Percentiles rank a stretch among this genome's conserved stretches.
Conservation (phyloP, 2,329 filamentous ascomycete species). For the Clarireedia hainanense region DNA sequence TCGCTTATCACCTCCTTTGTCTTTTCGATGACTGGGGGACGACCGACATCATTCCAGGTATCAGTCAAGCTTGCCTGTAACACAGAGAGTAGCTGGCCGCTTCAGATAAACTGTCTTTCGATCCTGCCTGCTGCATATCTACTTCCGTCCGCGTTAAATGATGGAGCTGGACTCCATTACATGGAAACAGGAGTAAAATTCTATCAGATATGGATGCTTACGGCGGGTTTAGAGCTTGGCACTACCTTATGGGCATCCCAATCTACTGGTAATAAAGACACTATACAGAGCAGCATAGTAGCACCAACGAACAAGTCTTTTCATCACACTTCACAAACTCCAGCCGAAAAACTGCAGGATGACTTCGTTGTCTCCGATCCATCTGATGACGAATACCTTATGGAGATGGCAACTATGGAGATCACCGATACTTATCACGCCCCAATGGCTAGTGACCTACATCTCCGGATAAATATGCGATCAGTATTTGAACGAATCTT, state of each 20-base stretch:
- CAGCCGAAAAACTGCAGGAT: slow-evolving; percentile 12
- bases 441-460: background rate
- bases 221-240: slow-evolving; percentile 36
- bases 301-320: slow-evolving; percentile 11
- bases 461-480: slow-evolving; percentile 5
- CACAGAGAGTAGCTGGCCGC: background rate
- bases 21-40: slow-evolving; percentile 14
- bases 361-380: slow-evolving; percentile 25
- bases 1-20: slow-evolving; percentile 23
- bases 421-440: background rate
- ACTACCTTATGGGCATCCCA: slow-evolving; percentile 32
- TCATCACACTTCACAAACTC: slow-evolving; percentile 3
- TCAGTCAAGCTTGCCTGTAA: slow-evolving; percentile 14
- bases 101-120: background rate
- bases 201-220: slow-evolving; percentile 40
- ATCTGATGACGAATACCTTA: background rate
- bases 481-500: slow-evolving; percentile 3
- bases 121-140: background rate
- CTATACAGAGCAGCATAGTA: background rate
- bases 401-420: background rate
- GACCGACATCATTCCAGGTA: slow-evolving; percentile 15
- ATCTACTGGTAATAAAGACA: background rate
- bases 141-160: background rate
- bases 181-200: slow-evolving; percentile 33
- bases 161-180: slow-evolving; percentile 23